Evolutionary conservation across 345 rosid species (phyloP), one percentile per base, ranked within the genome.

Genomic region (Salix koriyanagi): DNA sequence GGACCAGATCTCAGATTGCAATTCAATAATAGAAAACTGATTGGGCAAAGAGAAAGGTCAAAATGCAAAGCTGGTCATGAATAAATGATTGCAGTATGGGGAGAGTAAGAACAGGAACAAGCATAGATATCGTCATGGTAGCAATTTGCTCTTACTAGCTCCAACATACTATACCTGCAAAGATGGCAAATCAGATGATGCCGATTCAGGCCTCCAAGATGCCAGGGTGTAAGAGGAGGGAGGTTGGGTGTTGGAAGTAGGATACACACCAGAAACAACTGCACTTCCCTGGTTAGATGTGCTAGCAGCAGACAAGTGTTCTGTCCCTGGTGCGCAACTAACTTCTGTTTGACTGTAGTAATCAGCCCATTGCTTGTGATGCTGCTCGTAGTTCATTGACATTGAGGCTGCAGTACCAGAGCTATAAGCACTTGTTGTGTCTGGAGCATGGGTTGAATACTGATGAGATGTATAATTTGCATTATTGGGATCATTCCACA

Each of bases 241-340:
- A 71, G 84, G 91, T 79, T 94, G 96, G 83, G 81, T 86, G 84
- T 76, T 85, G 84, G 95, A 80, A 75, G 87, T 80, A 69, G 91
- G 80, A 72, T 87, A 81, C 68, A 86, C 89, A 80, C 82, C 84
- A 67, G 92, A 81, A 82, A 66, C 85, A 67, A n/a, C n/a, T n/a
- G 90, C 84, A 83, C 86, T 85, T 46, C 83, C 90, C 84, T 82
- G 91, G 71, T 84, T 89, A 81, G 87, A 79, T 58, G 91, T 72
- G 82, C 84, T 78, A 70, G 89, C 42, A 85, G 85, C 84, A 80
- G 95, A 83, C 83, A 88, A 77, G 78, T 87, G 92, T 80, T 96
- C 99, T 19, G 98, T 96, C 72, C 99, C 99, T 0, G 98, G 99
- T 69, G 99, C 99, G 84, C 99, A 96, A 70, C 85, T 95, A 74